Percentiles rank a stretch among this genome's conserved stretches.
Conservation (phyloP, 2,329 filamentous ascomycete genomes). For the Fusarium albosuccineum region DNA sequence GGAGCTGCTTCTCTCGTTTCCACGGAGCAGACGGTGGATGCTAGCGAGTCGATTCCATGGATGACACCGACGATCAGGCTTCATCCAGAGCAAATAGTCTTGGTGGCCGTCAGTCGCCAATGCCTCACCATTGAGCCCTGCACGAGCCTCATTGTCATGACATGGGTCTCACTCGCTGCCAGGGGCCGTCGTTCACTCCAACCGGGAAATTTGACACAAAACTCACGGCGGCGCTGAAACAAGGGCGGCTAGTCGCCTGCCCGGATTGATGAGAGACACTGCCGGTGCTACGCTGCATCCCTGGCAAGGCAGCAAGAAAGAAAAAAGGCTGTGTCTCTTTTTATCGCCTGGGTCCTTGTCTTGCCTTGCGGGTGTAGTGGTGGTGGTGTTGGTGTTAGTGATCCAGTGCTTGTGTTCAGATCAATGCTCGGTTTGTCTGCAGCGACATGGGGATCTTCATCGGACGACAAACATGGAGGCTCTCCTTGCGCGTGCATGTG, state of each 20-base stretch:
- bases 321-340: not conserved
- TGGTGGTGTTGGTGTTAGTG: no score
- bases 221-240: conserved; percentile 38
- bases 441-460: conserved; percentile 1
- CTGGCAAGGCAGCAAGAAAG: not conserved
- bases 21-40: not conserved
- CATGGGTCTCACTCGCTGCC: not conserved
- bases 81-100: not conserved
- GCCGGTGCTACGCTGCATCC: not conserved
- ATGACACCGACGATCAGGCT: conserved; percentile 11
- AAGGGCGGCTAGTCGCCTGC: conserved; percentile 19
- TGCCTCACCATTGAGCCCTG: conserved; percentile 41
- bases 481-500: not conserved
- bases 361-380: no score
- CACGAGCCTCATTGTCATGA: conserved; percentile 30
- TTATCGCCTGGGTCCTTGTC: not conserved
- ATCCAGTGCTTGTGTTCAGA: not conserved
- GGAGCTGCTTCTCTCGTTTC: conserved; percentile 4
- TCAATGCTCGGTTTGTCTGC: not conserved
- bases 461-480: not conserved
- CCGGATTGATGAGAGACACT: conserved; percentile 9
- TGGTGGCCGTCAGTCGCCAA: conserved; percentile 16
- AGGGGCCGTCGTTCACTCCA: not conserved
- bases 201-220: conserved; percentile 28
- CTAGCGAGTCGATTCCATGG: no score